Conservation (phyloP, 2,329 filamentous ascomycete species). For the Torrubiellomyces zombiae region DNA sequence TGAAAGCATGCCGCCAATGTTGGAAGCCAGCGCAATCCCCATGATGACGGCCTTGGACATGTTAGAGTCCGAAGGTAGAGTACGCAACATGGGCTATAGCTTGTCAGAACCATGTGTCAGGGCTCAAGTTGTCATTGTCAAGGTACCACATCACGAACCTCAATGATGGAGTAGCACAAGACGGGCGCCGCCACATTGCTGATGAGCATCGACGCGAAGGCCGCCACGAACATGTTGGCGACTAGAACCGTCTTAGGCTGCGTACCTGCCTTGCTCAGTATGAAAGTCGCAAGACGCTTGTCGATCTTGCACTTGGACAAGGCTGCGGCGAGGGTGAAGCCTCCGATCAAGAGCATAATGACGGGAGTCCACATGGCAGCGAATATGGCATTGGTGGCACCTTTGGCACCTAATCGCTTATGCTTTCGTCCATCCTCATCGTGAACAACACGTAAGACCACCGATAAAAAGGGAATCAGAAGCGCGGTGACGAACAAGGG, state of each 20-base stretch:
- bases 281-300: constrained; percentile 89
- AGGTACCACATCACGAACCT: constrained; percentile 35
- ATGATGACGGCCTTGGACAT: constrained; percentile 94
- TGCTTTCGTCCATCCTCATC: constrained; percentile 44
- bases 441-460: constrained; percentile 70
- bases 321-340: constrained; percentile 89
- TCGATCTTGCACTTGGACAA: constrained; percentile 96
- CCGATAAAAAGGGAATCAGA: constrained; percentile 81
- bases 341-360: constrained; percentile 92
- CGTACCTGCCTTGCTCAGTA: constrained; percentile 90
- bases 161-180: constrained; percentile 93
- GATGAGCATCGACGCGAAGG: constrained; percentile 97
- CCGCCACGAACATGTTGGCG: constrained; percentile 98
- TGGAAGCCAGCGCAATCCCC: constrained; percentile 85
- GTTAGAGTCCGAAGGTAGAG: constrained; percentile 71
- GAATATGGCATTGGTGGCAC: constrained; percentile 73
- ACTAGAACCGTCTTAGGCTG: constrained; percentile 75
- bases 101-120: background rate
- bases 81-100: constrained; percentile 74
- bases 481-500: constrained; percentile 93
- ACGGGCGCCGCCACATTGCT: constrained; percentile 96
- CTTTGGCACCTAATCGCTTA: constrained; percentile 57
- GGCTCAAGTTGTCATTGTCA: background rate
- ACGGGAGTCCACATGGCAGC: constrained; percentile 98
- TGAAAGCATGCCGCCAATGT: constrained; percentile 90